Conservation (phyloP, 768 basidiomycete species). For the Hygrophorus pudorinus region DNA sequence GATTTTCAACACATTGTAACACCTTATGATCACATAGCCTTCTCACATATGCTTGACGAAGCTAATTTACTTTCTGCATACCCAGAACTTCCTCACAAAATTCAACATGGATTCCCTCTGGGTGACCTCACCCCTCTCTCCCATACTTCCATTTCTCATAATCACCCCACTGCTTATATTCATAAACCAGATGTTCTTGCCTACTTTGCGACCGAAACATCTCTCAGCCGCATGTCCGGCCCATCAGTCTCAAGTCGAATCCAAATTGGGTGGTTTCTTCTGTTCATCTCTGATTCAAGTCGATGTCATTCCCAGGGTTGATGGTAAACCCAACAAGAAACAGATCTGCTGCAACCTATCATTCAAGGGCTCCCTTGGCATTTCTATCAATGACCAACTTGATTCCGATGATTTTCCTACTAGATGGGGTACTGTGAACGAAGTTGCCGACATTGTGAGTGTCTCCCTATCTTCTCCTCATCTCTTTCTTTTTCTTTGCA, state of each 20-base stretch:
- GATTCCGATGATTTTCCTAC: no score
- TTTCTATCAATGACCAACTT: conserved; percentile 16
- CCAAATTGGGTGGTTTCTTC: conserved; percentile 16
- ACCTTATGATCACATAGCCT: conserved; percentile 22
- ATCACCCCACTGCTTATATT: conserved; percentile 7
- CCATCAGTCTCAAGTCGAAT: conserved; percentile 14
- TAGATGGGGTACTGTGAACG: conserved; percentile 15
- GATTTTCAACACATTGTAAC: conserved; percentile 17
- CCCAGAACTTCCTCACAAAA: conserved; percentile 19
- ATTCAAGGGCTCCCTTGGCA: conserved; percentile 5
- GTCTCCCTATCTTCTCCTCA: no score
- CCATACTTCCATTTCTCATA: conserved; percentile 6
- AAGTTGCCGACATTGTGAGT: conserved; percentile 9
- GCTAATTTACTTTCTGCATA: conserved; percentile 16
- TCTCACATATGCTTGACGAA: no score
- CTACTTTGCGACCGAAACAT: conserved; percentile 11
- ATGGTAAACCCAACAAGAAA: conserved; percentile 13
- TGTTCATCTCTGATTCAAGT: conserved; percentile 11
- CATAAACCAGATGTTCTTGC: conserved; percentile 5
- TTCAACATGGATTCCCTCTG: conserved; percentile 23
- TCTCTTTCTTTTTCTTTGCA: no score
- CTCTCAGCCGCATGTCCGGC: conserved; percentile 8
- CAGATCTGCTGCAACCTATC: conserved; percentile 14
- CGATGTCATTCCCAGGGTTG: background rate
- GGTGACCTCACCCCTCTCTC: conserved; percentile 18